phyloP scores from a whole-genome alignment of 805 yeast species.

The Wickerhamomyces chaumierensis region DNA sequence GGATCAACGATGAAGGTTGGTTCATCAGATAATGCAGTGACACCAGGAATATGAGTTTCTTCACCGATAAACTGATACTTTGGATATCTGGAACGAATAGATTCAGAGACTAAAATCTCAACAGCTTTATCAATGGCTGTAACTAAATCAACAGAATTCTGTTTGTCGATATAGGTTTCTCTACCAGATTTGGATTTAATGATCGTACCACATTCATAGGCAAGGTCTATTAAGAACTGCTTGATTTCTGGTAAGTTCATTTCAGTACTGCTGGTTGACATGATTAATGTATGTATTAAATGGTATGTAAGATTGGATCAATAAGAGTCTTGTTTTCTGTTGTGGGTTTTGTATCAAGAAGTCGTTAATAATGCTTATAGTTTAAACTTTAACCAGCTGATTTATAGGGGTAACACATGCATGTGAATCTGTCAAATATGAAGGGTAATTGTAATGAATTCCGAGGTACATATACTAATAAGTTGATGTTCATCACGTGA shows the following conservation, averaged over 20 bases:
- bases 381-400: too few relatives aligned
- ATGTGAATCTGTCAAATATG: too few relatives aligned
- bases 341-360: too few relatives aligned
- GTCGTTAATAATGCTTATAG: too few relatives aligned
- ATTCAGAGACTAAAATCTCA: conserved; percentile 28
- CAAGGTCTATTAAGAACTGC: conserved; percentile 27
- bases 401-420: too few relatives aligned
- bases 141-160: conserved; percentile 50
- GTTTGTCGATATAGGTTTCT: conserved; percentile 40
- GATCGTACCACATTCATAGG: conserved; percentile 36
- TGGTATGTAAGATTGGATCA: too few relatives aligned
- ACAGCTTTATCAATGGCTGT: conserved; percentile 50
- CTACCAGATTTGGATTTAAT: conserved; percentile 39
- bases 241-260: conserved; percentile 20
- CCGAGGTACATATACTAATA: too few relatives aligned
- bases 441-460: too few relatives aligned
- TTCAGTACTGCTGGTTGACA: background rate
- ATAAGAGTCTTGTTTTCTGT: too few relatives aligned
- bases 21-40: conserved; percentile 31
- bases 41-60: conserved; percentile 42
- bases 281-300: too few relatives aligned
- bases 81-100: conserved; percentile 32
- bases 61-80: conserved; percentile 47
- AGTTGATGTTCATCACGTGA: too few relatives aligned
- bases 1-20: conserved; percentile 61